Evolutionary conservation across 1,284 basidiomycete genomes (phyloP).

Genomic region (Papiliotrema terrestris): DNA sequence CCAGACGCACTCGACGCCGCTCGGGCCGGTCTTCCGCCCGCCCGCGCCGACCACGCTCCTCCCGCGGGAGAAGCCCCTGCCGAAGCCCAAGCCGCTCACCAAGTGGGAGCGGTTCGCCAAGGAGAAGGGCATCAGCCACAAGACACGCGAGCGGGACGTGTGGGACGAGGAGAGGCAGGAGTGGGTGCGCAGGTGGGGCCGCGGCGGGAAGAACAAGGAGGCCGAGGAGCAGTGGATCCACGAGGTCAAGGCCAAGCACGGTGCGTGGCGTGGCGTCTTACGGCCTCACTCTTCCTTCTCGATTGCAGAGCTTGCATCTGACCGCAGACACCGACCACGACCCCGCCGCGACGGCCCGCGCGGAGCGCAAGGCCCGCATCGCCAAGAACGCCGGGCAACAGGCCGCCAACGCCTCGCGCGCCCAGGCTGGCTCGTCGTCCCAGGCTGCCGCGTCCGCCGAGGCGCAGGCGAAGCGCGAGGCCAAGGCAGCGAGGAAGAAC

Average conservation of each 20-base stretch:
- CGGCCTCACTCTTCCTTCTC: not conserved
- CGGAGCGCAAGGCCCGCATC: conserved; percentile 72
- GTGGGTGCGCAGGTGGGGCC: conserved; percentile 92
- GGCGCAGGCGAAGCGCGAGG: conserved; percentile 22
- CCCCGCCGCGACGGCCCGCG: conserved; percentile 69
- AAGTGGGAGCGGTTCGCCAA: conserved; percentile 97
- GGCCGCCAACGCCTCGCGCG: conserved; percentile 71
- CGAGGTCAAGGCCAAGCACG: conserved; percentile 79
- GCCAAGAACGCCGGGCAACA: conserved; percentile 83
- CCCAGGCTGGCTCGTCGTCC: conserved; percentile 30
- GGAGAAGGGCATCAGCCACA: conserved; percentile 87
- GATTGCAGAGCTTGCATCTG: not conserved
- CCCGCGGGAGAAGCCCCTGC: conserved; percentile 87
- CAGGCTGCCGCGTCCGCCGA: conserved; percentile 1
- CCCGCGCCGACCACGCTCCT: conserved; percentile 71
- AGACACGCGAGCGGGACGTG: conserved; percentile 71
- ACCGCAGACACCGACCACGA: conserved; percentile 53
- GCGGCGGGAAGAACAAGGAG: conserved; percentile 84
- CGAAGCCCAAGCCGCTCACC: conserved; percentile 85
- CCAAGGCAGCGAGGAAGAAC: conserved; percentile 60
- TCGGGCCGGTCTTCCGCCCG: conserved; percentile 80
- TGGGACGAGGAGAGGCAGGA: conserved; percentile 95
- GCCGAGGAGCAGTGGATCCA: conserved; percentile 87
- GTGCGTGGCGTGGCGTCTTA: conserved; percentile 53
- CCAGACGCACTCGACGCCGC: conserved; percentile 70